Percentiles rank a stretch among this genome's conserved stretches.
Conservation (phyloP, 306 rosid genomes). For the Glycyrrhiza uralensis region DNA sequence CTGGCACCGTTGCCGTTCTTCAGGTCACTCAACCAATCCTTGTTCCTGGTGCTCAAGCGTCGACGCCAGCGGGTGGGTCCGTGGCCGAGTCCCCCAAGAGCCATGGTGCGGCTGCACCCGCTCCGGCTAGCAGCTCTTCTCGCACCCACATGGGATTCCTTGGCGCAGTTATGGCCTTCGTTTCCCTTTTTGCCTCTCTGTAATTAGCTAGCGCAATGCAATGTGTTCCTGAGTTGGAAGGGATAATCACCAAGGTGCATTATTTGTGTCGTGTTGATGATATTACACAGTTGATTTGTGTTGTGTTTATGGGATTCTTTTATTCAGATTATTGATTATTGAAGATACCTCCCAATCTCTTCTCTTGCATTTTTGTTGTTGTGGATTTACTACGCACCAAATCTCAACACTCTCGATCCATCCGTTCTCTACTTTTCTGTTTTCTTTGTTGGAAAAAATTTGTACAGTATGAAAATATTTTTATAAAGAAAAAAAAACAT, state of each 20-base stretch:
- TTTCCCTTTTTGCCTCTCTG: conserved; percentile 4
- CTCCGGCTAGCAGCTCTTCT: not conserved
- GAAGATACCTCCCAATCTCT: no score
- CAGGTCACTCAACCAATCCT: conserved; percentile 38
- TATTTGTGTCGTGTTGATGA: not conserved
- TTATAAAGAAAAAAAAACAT: no score
- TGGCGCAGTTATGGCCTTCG: conserved; percentile 31
- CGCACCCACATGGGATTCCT: not conserved
- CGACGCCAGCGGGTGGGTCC: not conserved
- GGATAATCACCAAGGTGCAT: not conserved
- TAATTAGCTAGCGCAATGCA: not conserved
- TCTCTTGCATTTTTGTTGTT: no score
- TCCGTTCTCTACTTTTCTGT: no score
- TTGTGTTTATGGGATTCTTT: not conserved
- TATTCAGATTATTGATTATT: no score
- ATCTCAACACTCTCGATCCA: no score
- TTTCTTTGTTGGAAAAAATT: no score
- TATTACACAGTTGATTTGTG: not conserved
- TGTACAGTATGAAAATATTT: no score
- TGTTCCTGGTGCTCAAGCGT: conserved; percentile 34
- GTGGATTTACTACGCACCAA: no score
- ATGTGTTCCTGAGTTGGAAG: not conserved
- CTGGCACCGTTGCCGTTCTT: conserved; percentile 45
- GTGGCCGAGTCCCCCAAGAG: not conserved
- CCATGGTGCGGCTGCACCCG: not conserved